Evolutionary conservation across 352 stramenopile species (phyloP).

Genomic region (Globisporangium irregulare): DNA sequence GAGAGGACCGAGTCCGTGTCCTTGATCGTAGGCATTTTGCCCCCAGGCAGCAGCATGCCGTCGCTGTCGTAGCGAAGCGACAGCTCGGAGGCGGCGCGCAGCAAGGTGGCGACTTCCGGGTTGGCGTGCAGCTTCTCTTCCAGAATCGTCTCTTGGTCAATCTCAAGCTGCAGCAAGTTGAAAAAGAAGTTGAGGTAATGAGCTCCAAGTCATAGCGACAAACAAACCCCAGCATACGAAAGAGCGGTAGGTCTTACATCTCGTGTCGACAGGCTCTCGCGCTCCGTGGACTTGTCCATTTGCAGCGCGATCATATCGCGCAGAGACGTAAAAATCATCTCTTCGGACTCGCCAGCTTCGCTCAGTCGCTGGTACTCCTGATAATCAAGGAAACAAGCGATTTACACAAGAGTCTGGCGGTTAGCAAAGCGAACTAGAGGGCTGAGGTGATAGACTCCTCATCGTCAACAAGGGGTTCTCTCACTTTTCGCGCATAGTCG

Average conservation of each 20-base stretch:
- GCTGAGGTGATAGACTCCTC: neutral
- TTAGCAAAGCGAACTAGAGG: neutral
- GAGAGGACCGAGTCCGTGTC: constrained; percentile 5
- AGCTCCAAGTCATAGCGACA: neutral
- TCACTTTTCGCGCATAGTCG: constrained; percentile 9
- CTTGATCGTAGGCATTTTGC: neutral
- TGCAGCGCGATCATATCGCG: constrained; percentile 30
- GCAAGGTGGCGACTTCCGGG: constrained; percentile 2
- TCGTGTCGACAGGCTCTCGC: constrained; percentile 5
- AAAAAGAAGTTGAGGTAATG: too few relatives aligned
- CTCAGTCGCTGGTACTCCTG: constrained; percentile 38
- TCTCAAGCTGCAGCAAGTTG: neutral
- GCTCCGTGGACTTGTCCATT: constrained; percentile 9
- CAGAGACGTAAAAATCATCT: constrained; percentile 42
- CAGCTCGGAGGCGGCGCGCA: constrained; percentile 6
- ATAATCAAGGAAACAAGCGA: neutral
- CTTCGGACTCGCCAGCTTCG: constrained; percentile 34
- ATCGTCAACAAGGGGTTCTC: neutral
- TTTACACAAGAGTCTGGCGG: neutral
- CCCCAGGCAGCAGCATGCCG: neutral
- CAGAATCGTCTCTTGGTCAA: constrained; percentile 2
- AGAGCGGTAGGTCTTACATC: neutral
- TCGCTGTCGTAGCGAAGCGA: constrained; percentile 5
- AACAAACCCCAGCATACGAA: neutral
- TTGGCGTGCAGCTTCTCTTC: constrained; percentile 12